Conservation (phyloP, 2,329 filamentous ascomycete genomes). For the Colletotrichum sp. region DNA sequence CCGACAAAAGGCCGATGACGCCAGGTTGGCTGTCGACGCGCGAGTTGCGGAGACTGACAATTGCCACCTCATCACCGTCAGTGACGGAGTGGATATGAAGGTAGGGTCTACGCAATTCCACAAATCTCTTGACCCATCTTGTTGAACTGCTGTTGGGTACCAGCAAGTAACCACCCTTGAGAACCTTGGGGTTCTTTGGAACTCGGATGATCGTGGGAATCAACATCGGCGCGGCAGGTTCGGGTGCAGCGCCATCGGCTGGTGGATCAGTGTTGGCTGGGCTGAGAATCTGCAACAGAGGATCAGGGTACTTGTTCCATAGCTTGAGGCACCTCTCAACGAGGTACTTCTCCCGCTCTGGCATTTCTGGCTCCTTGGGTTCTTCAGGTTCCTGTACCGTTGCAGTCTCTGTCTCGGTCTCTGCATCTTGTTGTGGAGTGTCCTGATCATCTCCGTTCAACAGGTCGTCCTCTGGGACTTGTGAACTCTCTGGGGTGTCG, state of each 20-base stretch:
- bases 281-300: slow-evolving; percentile 59
- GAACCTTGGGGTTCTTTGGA: slow-evolving; percentile 78
- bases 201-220: slow-evolving; percentile 79
- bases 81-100: slow-evolving; percentile 86
- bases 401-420: slow-evolving; percentile 23
- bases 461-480: slow-evolving; percentile 38
- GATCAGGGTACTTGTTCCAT: slow-evolving; percentile 68
- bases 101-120: slow-evolving; percentile 90
- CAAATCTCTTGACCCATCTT: slow-evolving; percentile 90
- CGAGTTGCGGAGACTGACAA: slow-evolving; percentile 87
- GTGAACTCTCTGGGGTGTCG: slow-evolving; percentile 60
- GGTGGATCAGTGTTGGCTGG: slow-evolving; percentile 73
- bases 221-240: slow-evolving; percentile 65
- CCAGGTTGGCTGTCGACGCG: slow-evolving; percentile 93
- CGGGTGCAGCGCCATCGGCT: slow-evolving; percentile 59
- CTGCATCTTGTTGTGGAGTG: slow-evolving; percentile 27
- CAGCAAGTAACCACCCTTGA: slow-evolving; percentile 89
- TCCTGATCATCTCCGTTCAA: slow-evolving; percentile 24
- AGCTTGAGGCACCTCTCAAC: slow-evolving; percentile 65
- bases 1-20: slow-evolving; percentile 76
- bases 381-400: slow-evolving; percentile 25
- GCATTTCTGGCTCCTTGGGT: slow-evolving; percentile 38
- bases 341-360: slow-evolving; percentile 50
- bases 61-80: slow-evolving; percentile 88
- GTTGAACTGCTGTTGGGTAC: slow-evolving; percentile 82